These are phyloP conservation scores for Calonectria multiphialidica DNA, from an alignment of 2,329 filamentous ascomycete genomes.

Conservation along the genomic window DNA sequence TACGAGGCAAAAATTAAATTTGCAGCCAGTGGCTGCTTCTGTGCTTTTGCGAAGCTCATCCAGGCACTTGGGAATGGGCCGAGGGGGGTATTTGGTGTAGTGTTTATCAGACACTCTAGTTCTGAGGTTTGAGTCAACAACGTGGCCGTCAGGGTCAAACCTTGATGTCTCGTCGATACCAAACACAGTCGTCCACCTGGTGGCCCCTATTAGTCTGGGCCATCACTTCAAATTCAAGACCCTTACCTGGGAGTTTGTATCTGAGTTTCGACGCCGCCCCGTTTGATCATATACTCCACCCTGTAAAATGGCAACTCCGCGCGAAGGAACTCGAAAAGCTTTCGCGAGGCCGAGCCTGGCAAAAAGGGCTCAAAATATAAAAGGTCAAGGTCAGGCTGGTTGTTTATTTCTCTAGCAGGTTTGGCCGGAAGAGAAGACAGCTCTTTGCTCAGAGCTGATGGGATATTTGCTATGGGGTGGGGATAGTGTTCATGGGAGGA, in stretches of 20 bases:
- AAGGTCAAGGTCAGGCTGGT: slow-evolving; percentile 79
- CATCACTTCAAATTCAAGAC: background rate
- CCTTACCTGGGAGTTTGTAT: slow-evolving; percentile 66
- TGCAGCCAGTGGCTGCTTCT: slow-evolving; percentile 74
- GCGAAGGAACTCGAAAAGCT: slow-evolving; percentile 79
- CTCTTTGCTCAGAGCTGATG: slow-evolving; percentile 52
- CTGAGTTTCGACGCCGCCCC: slow-evolving; percentile 71
- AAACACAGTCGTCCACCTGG: slow-evolving; percentile 66
- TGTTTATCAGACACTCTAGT: slow-evolving; percentile 63
- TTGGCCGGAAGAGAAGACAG: slow-evolving; percentile 62
- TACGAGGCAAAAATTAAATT: slow-evolving; percentile 83
- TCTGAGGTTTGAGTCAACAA: slow-evolving; percentile 58
- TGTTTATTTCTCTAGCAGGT: slow-evolving; percentile 68
- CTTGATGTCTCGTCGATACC: slow-evolving; percentile 71
- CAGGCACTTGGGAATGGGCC: slow-evolving; percentile 79
- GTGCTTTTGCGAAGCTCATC: slow-evolving; percentile 72
- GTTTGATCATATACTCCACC: slow-evolving; percentile 79
- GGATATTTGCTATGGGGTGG: slow-evolving; percentile 61
- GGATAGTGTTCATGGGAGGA: slow-evolving; percentile 62
- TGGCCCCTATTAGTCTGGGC: background rate
- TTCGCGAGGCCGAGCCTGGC: slow-evolving; percentile 63
- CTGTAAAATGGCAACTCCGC: slow-evolving; percentile 81
- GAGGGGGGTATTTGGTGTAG: slow-evolving; percentile 67
- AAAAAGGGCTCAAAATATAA: slow-evolving; percentile 83
- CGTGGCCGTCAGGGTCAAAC: slow-evolving; percentile 61